Base-by-base conservation (phyloP, 257 asterid species). In the Primulina huaijiensis region DNA sequence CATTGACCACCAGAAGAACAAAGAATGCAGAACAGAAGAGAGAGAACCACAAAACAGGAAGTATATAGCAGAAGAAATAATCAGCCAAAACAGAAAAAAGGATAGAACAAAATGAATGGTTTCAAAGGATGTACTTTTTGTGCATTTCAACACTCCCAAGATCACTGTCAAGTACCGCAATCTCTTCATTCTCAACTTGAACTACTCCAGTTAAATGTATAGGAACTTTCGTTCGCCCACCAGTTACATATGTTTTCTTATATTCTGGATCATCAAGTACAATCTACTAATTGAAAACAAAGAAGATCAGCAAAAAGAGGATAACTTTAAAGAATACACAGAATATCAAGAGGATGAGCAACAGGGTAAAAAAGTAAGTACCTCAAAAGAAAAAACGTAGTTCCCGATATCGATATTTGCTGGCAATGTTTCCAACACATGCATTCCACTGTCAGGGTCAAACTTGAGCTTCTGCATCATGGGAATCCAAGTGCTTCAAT, bases 311-410 rank as follows among this genome's bases (percentile, higher is more conserved):
- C 50, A 57, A 14, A 46, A 75, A 12, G 34, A 69, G 23, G 60
- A 56, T 52, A 8, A 55, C 14, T 69, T 46, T 9, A 56, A 70
- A n/a, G 17, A 62, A 65, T 56, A 50, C 23, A 58, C 30, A 9
- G 37, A 65, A 65, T 75, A 72, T 8, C 7, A 23, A 62, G 65
- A 70, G 65, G 72, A 60, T 20, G 19, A 63, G 60, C 59, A 65
- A 66, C 14, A 75, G 67, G 72, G 19, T 10, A 27, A 74, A 37
- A 63, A 72, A 73, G 61, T 46, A 62, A 71, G 70, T 77, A 93
- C 99, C 97, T 91, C 99, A 76, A 94, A 91, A 64, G 89, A 82
- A 56, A 91, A 87, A 77, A 81, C 75, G 68, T 88, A 84, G 62
- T 63, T 83, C 69, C 99, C 99, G 77, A 94, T 83, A 84, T 85